These are phyloP conservation scores for Alternaria solani DNA, from an alignment of 2,329 filamentous ascomycete species.

Conservation along the genomic window DNA sequence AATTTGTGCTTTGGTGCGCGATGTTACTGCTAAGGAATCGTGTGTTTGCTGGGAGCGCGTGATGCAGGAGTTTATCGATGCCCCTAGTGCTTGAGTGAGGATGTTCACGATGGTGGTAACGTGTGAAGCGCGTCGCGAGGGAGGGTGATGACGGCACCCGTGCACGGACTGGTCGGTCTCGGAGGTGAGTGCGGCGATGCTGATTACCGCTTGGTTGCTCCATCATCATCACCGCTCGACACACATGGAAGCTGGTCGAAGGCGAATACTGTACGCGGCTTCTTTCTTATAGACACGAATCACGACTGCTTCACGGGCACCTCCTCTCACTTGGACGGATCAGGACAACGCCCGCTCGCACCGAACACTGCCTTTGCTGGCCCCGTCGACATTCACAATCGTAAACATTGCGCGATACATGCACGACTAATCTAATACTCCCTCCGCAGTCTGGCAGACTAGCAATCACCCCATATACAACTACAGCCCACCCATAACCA, in stretches of 20 bases:
- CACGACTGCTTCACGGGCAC: not conserved
- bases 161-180: conserved; percentile 10
- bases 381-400: conserved; percentile 7
- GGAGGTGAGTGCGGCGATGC: conserved; percentile 16
- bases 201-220: conserved; percentile 14
- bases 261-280: not conserved
- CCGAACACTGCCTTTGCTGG: conserved; percentile 7
- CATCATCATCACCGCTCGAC: conserved; percentile 7
- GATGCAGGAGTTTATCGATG: not conserved
- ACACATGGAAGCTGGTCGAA: conserved; percentile 18
- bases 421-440: conserved; percentile 11
- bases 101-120: not conserved
- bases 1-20: not conserved
- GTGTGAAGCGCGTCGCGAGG: not conserved
- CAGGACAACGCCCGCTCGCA: not conserved
- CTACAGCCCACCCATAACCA: not conserved
- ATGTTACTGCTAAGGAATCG: not conserved
- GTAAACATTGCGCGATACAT: conserved; percentile 8
- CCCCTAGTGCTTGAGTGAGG: not conserved
- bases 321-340: not conserved
- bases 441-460: not conserved
- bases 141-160: conserved; percentile 10
- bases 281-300: conserved; percentile 1
- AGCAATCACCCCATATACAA: too few species aligned
- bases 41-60: not conserved